Evolutionary conservation across 1,139 yeast species (phyloP).

Genomic region (Geotrichum fermentans): DNA sequence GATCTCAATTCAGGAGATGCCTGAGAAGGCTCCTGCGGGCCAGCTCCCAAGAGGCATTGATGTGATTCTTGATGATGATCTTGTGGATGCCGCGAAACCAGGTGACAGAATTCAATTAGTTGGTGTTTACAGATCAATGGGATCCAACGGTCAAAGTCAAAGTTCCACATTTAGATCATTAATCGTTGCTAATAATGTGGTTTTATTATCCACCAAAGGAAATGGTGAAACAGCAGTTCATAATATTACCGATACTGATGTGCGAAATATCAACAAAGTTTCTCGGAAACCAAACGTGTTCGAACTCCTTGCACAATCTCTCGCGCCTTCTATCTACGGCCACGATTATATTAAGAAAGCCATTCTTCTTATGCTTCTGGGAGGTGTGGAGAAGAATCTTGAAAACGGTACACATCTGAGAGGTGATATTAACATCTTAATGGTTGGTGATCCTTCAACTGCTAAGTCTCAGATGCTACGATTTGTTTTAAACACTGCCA

Average conservation of each 20-base stretch:
- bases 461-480: constrained; percentile 95
- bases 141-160: constrained; percentile 50
- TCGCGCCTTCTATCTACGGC: constrained; percentile 95
- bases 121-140: constrained; percentile 89
- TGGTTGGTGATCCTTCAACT: constrained; percentile 99
- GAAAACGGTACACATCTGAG: constrained; percentile 95
- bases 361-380: constrained; percentile 80
- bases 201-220: constrained; percentile 75
- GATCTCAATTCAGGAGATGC: constrained; percentile 93
- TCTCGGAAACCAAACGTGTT: constrained; percentile 67
- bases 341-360: constrained; percentile 90
- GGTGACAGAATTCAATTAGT: constrained; percentile 95
- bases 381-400: constrained; percentile 91
- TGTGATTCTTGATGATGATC: constrained; percentile 85
- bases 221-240: constrained; percentile 80
- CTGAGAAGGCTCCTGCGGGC: constrained; percentile 97
- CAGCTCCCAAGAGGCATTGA: constrained; percentile 93
- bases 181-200: constrained; percentile 80
- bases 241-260: constrained; percentile 72
- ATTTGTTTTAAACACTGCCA: constrained; percentile 89
- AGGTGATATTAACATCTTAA: constrained; percentile 91
- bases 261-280: constrained; percentile 77
- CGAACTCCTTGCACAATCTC: constrained; percentile 72
- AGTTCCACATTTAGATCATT: constrained; percentile 73
- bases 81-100: constrained; percentile 88